Base-by-base conservation (phyloP, 2,329 filamentous ascomycete species). In the Colletotrichum lindemuthianum region DNA sequence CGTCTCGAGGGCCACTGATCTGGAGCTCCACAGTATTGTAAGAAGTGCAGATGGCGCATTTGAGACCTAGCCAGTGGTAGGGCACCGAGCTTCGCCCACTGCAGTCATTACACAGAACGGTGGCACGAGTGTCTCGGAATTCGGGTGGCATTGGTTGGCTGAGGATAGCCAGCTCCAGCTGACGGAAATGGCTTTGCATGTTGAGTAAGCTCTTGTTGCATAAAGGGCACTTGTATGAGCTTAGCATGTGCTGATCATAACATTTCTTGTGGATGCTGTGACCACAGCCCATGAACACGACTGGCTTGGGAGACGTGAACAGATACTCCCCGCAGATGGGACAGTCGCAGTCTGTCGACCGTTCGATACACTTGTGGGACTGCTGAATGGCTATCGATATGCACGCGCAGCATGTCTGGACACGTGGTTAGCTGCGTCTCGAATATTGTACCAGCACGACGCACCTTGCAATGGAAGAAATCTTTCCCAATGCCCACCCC, bases 131-230 rank as follows among this genome's bases (percentile, higher is more conserved):
- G 71, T 93, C 88, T 66, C 82, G 84, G 72, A 94, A 97, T 68
- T 96, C 92, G 6, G 84, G 79, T 0, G 96, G 96, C 93, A 99
- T 98, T 2, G 96, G 96, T 74, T 99, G 96, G 48, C 86, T 85
- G 68, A 91, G 86, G 65, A 99, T 97, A 53, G 93, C 90, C 56
- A 93, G 87, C 72, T 97, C 95, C 39, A 98, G 80, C 70, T 96
- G 96, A 52, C 93, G 89, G 80, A 98, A 99, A 70, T 96, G 92
- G 41, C 92, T 87, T 73, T 97, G 95, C 95, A 99, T 99, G 74
- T 98, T 98, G 69, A 93, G 88, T n/a, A 97, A 90, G 68, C 92
- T 97, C 77, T 96, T 97, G 79, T 91, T 97, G 84, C 96, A 99
- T 52, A 97, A 93, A 1, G 95, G 96, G 72, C 96, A 99, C 73